These are phyloP conservation scores for Ailanthus altissimus DNA, from an alignment of 345 rosid genomes.

Conservation along the genomic window DNA sequence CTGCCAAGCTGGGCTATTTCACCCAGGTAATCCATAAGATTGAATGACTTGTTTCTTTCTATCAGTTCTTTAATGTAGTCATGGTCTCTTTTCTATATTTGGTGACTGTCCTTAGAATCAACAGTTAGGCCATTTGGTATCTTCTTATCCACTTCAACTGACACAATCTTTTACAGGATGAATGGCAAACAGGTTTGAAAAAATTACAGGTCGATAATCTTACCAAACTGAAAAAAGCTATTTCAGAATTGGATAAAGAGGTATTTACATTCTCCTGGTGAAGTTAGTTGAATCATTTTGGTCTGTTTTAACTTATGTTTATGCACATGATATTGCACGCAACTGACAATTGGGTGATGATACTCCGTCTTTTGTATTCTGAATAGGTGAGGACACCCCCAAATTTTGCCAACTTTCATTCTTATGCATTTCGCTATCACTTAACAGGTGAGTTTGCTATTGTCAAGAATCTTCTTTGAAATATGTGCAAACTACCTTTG, in stretches of 20 bases:
- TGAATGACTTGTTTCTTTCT: neutral
- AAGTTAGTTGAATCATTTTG: conserved; percentile 1
- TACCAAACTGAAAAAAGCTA: conserved; percentile 37
- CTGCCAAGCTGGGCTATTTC: conserved; percentile 53
- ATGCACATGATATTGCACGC: neutral
- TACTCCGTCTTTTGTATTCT: conserved; percentile 15
- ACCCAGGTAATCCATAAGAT: conserved; percentile 34
- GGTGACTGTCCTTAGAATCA: neutral
- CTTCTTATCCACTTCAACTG: neutral
- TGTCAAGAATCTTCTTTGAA: conserved; percentile 4
- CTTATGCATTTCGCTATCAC: conserved; percentile 51
- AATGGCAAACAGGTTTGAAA: conserved; percentile 54
- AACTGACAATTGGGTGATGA: neutral
- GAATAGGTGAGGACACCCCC: conserved; percentile 35
- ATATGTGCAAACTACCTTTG: conserved; percentile 3
- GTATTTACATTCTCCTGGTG: conserved; percentile 24
- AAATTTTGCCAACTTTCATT: conserved; percentile 43
- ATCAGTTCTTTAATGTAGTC: neutral
- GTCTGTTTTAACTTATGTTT: neutral
- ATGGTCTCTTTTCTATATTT: neutral
- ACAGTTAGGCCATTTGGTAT: neutral
- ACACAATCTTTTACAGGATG: conserved; percentile 35
- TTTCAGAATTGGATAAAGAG: conserved; percentile 45
- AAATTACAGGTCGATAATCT: conserved; percentile 39
- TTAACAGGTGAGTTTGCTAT: conserved; percentile 44